Evolutionary conservation across 73 alveolate species (phyloP).

Genomic region (Paraurostyla sp.): DNA sequence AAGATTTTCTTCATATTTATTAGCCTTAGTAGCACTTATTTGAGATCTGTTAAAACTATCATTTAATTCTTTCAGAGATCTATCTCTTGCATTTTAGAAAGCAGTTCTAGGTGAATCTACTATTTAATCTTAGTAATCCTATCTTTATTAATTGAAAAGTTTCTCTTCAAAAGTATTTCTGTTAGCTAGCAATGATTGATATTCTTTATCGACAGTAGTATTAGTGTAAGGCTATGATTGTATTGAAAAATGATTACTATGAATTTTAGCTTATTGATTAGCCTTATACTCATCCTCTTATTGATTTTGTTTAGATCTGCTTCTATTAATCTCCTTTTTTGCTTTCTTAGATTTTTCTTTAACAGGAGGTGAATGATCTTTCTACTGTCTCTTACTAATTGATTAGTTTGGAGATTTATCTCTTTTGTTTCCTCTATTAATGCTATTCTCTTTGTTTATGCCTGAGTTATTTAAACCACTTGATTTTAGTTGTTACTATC

Average conservation of each 20-base stretch:
- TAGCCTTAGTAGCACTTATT: background rate
- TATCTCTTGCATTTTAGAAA: conserved; percentile 30
- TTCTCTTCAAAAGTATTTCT: conserved; percentile 33
- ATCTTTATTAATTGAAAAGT: background rate
- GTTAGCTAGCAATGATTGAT: background rate
- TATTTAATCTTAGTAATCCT: background rate
- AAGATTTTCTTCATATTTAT: conserved; percentile 6
- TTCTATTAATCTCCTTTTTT: background rate
- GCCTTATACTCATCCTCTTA: background rate
- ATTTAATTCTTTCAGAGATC: conserved; percentile 1
- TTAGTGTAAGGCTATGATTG: conserved; percentile 20
- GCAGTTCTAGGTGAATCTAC: conserved; percentile 34
- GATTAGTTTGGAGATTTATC: background rate
- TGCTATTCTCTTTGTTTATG: background rate
- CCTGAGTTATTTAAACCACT: background rate
- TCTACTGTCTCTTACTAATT: background rate
- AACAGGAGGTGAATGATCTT: conserved; percentile 37
- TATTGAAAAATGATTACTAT: background rate
- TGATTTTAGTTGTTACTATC: background rate
- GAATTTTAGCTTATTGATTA: background rate
- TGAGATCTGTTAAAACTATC: conserved; percentile 9
- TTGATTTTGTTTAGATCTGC: background rate
- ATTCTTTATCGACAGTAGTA: conserved; percentile 2
- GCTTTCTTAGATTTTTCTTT: background rate
- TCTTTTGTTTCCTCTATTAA: background rate